Evolutionary conservation across 164 flowering plant genomes (phyloP), one percentile per base, ranked within the genome.

Genomic region (Brasenia schreberi): DNA sequence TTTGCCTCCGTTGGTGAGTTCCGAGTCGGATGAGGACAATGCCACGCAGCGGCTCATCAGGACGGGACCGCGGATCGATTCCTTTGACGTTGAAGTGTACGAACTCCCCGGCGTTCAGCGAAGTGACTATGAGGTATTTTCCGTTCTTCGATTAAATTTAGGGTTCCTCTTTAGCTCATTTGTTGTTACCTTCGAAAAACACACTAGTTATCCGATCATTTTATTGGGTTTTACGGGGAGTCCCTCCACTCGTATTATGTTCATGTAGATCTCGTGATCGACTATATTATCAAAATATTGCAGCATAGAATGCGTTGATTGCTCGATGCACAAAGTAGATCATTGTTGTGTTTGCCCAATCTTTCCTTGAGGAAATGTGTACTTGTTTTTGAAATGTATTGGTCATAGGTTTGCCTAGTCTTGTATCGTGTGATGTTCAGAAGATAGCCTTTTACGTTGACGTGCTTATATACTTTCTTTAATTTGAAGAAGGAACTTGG

Each of bases 21-120:
- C 88, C n/a, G 92, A 84, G 14, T 19, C 39, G 6, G 89, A 84
- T 3, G 96, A 91, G 4, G 89, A 85, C 39, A 79, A 68, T 71
- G 80, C 59, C 7, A 88, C 79, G 76, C 93, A 83, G 76, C 76
- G 81, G 44, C 70, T 94, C 84, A 83, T 94, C 68, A 83, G 98
- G 11, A 94, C 98, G 7, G 97, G 98, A 4, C 97, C 96, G 0
- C 74, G 92, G 27, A 71, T 94, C 10, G 97, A 94, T 79, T 94
- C 98, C 14, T 94, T 94, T 66, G 98, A 91, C 73, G 97, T 91
- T 4, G 98, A 94, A 70, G 97, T 96, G 5, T 90, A 89, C 6
- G 98, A 94, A 68, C 80, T 91, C 66, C 96, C 96, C 12, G 90
- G 97, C 0, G 93, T 86, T 43, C 85, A 76, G 19, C 76, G 89